phyloP scores from a whole-genome alignment of 352 stramenopile species.

The Phytopythium helicoides region DNA sequence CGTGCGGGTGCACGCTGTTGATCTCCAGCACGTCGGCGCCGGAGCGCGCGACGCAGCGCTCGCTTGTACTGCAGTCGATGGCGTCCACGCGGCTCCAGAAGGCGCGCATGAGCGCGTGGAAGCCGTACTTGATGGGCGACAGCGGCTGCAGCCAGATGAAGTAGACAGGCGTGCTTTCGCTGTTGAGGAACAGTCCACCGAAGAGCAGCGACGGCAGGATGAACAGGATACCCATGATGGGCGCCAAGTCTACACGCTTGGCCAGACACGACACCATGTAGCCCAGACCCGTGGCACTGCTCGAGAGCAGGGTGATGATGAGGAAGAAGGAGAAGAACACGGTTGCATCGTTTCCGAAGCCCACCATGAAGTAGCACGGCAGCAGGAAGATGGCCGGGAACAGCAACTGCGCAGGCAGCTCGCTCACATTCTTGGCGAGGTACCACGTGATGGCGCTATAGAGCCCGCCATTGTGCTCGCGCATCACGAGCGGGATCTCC shows the following conservation, averaged over 20 bases:
- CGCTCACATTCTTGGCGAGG: conserved; percentile 37
- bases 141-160: conserved; percentile 36
- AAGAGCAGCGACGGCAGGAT: conserved; percentile 35
- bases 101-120: conserved; percentile 30
- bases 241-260: conserved; percentile 22
- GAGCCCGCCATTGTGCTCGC: conserved; percentile 30
- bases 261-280: conserved; percentile 34
- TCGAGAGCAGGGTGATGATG: conserved; percentile 20
- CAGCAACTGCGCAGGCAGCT: conserved; percentile 30
- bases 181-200: conserved; percentile 34
- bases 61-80: conserved; percentile 19
- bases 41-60: conserved; percentile 15
- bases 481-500: conserved; percentile 33
- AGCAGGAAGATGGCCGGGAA: conserved; percentile 29
- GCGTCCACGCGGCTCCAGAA: conserved; percentile 23
- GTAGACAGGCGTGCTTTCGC: conserved; percentile 22
- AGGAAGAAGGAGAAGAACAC: conserved; percentile 37
- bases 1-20: conserved; percentile 14
- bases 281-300: conserved; percentile 17
- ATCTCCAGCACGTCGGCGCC: conserved; percentile 27
- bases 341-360: conserved; percentile 23
- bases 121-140: conserved; percentile 38
- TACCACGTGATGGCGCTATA: conserved; percentile 37
- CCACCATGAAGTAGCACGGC: conserved; percentile 38
- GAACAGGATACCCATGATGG: conserved; percentile 27